Conservation (phyloP, 371 early-diverging fungal genomes). For the Mycotypha africana region DNA sequence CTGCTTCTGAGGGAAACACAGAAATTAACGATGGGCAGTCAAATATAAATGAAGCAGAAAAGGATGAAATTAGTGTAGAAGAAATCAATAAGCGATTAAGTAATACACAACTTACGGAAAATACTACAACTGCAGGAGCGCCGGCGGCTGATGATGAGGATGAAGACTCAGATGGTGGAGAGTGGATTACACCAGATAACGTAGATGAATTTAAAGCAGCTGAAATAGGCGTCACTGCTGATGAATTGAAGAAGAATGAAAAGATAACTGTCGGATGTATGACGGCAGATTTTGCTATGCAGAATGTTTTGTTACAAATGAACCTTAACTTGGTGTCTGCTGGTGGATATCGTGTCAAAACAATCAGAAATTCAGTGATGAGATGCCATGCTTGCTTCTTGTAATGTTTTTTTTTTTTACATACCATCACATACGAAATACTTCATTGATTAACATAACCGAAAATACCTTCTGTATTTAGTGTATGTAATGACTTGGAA, state of each 20-base stretch:
- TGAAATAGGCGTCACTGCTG: slow-evolving; percentile 41
- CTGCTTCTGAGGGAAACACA: too few relatives aligned
- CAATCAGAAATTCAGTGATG: slow-evolving; percentile 84
- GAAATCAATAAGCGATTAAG: slow-evolving; percentile 17
- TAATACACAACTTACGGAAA: slow-evolving; percentile 8
- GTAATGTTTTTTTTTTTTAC: too few relatives aligned
- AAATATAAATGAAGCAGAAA: slow-evolving; percentile 28
- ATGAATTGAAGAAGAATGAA: slow-evolving; percentile 36
- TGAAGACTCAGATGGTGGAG: slow-evolving; percentile 60
- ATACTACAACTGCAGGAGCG: not conserved
- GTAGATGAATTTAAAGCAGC: slow-evolving; percentile 62
- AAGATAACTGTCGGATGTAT: slow-evolving; percentile 80
- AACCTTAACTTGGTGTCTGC: slow-evolving; percentile 76
- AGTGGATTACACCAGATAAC: slow-evolving; percentile 95
- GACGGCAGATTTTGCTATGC: slow-evolving; percentile 95
- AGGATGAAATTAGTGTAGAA: slow-evolving; percentile 57
- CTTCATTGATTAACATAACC: too few relatives aligned
- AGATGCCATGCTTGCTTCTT: slow-evolving; percentile 94
- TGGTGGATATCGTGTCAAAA: slow-evolving; percentile 78
- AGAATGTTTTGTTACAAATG: slow-evolving; percentile 95
- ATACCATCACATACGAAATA: too few relatives aligned
- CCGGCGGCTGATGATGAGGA: slow-evolving; percentile 26
- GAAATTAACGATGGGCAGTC: too few relatives aligned
- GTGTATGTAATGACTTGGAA: slow-evolving; percentile 79
- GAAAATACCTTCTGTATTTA: too few relatives aligned